Percentiles rank a stretch among this genome's conserved stretches.
phyloP scores from a whole-genome alignment of 2,329 filamentous ascomycete genomes.

The Fusarium duplospermum region DNA sequence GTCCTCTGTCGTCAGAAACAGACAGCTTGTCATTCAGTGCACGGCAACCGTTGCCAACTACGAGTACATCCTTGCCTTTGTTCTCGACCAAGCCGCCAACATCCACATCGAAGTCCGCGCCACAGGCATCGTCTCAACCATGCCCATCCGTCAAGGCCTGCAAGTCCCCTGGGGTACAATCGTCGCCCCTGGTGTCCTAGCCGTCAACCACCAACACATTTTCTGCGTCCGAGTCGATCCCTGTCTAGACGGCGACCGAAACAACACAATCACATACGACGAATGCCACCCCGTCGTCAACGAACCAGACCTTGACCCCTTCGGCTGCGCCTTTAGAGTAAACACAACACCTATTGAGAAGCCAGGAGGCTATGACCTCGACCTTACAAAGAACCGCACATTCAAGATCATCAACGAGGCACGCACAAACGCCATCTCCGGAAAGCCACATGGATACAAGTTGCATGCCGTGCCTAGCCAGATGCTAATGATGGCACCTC shows the following conservation, averaged over 20 bases:
- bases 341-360: conserved; percentile 54
- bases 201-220: conserved; percentile 74
- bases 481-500: conserved; percentile 42
- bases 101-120: conserved; percentile 43
- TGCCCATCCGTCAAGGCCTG: conserved; percentile 64
- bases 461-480: conserved; percentile 58
- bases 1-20: conserved; percentile 63
- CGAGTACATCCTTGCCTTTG: conserved; percentile 58
- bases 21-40: conserved; percentile 67
- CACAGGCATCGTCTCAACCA: conserved; percentile 54
- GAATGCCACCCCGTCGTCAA: conserved; percentile 24
- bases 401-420: conserved; percentile 60
- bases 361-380: conserved; percentile 59
- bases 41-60: conserved; percentile 72
- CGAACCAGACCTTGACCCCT: conserved; percentile 59
- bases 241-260: conserved; percentile 67
- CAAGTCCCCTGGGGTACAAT: conserved; percentile 65
- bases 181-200: conserved; percentile 68
- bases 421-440: conserved; percentile 49
- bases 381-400: conserved; percentile 57
- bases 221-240: conserved; percentile 71
- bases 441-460: conserved; percentile 52
- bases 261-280: conserved; percentile 45
- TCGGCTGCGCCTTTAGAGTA: conserved; percentile 58
- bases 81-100: conserved; percentile 63